Evolutionary conservation across 345 rosid species (phyloP), one percentile per base, ranked within the genome.

Genomic region (Linum usitatissimum): DNA sequence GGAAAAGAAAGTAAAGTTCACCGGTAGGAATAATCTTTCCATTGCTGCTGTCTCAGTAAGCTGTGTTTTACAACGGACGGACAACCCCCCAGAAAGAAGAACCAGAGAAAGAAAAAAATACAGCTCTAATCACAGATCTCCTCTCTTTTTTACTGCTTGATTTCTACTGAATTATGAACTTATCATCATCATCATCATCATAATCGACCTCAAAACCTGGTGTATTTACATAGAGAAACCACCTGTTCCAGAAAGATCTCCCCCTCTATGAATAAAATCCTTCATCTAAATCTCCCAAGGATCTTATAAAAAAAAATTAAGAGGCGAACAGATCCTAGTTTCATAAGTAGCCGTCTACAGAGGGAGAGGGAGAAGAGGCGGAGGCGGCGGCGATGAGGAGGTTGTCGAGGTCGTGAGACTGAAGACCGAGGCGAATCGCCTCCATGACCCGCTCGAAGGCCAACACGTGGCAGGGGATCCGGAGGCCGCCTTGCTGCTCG

Each of bases 381-480:
- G 51, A 9, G 51, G 51, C 14, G 17, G 51, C 51, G 17, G 51
- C 51, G 17, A 36, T 62, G n/a, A 73, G 56, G 10, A 73, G 56
- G n/a, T 84, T 87, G 21, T 76, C 84, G 0, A 88, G 70, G 70
- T 83, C 84, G 57, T 70, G 71, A n/a, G 85, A 71, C 59, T 78
- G 78, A 4, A 78, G 57, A 5, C 99, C 97, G 28, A 87, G 85
- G 30, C 96, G 83, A 62, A 93, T 75, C n/a, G 88, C 81, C 49
- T 90, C 99, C 78, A 94, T 75, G 57, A 86, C 78, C 0, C 86
- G 86, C 68, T 94, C 95, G 59, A 94, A 94, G 36, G 77, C 80
- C n/a, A 78, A 63, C 21, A 85, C 99, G 73, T 86, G 95, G 63
- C 97, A 90, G 0, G 97, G 99, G 73, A 94, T 94, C 53, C 81